phyloP scores from a whole-genome alignment of 2,329 filamentous ascomycete species.

The Fusarium secorum region DNA sequence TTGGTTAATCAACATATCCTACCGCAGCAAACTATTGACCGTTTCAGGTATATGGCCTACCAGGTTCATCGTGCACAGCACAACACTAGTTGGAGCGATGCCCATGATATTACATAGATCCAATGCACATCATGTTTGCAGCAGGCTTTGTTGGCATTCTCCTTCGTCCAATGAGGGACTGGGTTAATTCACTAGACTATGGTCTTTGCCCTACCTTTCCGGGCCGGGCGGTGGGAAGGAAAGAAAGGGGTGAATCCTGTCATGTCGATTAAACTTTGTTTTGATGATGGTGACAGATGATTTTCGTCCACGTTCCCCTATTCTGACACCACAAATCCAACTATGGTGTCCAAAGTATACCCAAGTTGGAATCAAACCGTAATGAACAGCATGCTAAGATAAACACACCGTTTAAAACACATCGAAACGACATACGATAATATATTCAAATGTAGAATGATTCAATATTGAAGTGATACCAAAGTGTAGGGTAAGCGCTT shows the following conservation, averaged over 20 bases:
- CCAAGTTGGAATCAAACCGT: background rate
- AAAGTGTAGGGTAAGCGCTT: background rate
- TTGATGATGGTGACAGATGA: background rate
- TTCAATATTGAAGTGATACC: no score
- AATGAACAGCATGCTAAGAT: background rate
- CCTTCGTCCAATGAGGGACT: conserved; percentile 7
- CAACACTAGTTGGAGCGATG: background rate
- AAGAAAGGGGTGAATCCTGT: background rate
- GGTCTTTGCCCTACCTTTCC: background rate
- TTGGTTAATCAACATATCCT: background rate
- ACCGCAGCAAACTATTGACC: conserved; percentile 2
- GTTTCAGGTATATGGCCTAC: conserved; percentile 14
- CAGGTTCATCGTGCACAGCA: background rate
- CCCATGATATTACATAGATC: conserved; percentile 1
- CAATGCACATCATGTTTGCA: conserved; percentile 39
- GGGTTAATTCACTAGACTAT: background rate
- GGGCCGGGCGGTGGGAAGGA: background rate
- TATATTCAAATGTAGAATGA: background rate
- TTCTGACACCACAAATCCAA: background rate
- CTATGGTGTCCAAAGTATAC: background rate
- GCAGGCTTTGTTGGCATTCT: conserved; percentile 11
- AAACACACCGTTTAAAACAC: background rate
- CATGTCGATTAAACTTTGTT: background rate
- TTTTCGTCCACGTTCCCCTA: background rate
- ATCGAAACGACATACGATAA: background rate